Percentiles rank a stretch among this genome's conserved stretches.
Evolutionary conservation across 441 rosid genomes (phyloP).

Genomic region (Bruguiera hainesii): DNA sequence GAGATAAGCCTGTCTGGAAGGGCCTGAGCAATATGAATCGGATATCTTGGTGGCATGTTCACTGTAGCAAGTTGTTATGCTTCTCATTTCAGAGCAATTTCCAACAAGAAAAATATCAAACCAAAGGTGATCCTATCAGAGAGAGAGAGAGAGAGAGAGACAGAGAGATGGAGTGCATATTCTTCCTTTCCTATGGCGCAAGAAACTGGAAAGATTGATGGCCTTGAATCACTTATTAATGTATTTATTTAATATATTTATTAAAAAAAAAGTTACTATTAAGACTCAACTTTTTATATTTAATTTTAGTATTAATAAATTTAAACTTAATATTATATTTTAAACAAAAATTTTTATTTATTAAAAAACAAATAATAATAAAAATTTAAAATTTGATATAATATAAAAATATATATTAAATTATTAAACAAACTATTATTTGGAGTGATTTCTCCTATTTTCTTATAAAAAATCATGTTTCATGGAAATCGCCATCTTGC

Average conservation of each 20-base stretch:
- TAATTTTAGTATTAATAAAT: too few species aligned
- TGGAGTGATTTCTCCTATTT: too few species aligned
- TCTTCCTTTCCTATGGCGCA: slow-evolving; percentile 22
- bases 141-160: neutral
- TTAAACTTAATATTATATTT: too few species aligned
- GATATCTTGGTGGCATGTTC: slow-evolving; percentile 85
- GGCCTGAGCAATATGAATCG: slow-evolving; percentile 80
- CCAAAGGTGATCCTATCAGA: neutral
- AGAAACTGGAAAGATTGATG: slow-evolving; percentile 26
- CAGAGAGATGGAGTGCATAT: neutral
- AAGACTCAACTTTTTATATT: too few species aligned
- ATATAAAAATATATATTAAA: too few species aligned
- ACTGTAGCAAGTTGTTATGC: slow-evolving; percentile 69
- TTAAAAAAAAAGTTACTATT: too few species aligned
- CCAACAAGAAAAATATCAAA: neutral
- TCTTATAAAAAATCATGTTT: neutral
- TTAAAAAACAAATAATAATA: too few species aligned
- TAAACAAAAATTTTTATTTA: too few species aligned
- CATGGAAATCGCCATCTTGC: neutral
- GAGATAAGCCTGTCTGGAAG: slow-evolving; percentile 44
- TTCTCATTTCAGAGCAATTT: slow-evolving; percentile 45
- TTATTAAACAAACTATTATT: too few species aligned
- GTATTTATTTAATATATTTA: too few species aligned
- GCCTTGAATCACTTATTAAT: neutral
- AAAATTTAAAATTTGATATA: too few species aligned